Evolutionary conservation across 345 rosid genomes (phyloP), one percentile per base, ranked within the genome.

Genomic region (Rhodamnia rubescens): DNA sequence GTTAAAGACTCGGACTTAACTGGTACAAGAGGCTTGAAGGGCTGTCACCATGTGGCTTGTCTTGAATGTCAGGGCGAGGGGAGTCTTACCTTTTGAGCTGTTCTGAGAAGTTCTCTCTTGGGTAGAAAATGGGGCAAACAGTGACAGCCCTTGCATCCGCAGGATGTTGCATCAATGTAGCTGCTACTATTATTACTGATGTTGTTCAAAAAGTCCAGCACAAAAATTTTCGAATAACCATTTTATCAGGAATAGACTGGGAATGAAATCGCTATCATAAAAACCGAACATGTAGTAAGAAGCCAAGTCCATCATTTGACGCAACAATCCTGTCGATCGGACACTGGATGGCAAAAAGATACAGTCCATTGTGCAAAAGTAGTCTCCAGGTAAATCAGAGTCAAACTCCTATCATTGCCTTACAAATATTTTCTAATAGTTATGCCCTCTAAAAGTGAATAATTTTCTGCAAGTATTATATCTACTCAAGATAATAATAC

Each of bases 281-380:
- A 2, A 61, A 61, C 42, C 22, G 9, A 61, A 61, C 74, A 29
- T 4, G 74, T 61, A 3, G 21, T 27, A 61, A 61, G 47, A 32
- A 36, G 13, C 78, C 5, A 64, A 69, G 78, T 69, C 44, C 15
- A 24, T 69, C 78, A 69, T 69, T 32, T 69, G 78, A 69, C 44
- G 10, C 47, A 32, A 64, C 0, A 64, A 32, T 1, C 24, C 0
- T 16, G 44, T 64, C 6, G 24, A 20, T 32, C 44, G 0, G 44
- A 64, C 75, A 3, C 0, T 64, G 24, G 75, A 16, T 0, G 7
- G 78, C 78, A 69, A 69, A 69, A 40, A 32, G 78, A 69, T 32
- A 16, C 47, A 32, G 22, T 32, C 47, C 47, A 69, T 69, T 36
- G 47, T 21, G 36, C 78, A 69, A 69, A 40, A 69, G 47, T 69